Evolutionary conservation across 1,284 basidiomycete genomes (phyloP).

Genomic region (Leccinum pallidistipes): DNA sequence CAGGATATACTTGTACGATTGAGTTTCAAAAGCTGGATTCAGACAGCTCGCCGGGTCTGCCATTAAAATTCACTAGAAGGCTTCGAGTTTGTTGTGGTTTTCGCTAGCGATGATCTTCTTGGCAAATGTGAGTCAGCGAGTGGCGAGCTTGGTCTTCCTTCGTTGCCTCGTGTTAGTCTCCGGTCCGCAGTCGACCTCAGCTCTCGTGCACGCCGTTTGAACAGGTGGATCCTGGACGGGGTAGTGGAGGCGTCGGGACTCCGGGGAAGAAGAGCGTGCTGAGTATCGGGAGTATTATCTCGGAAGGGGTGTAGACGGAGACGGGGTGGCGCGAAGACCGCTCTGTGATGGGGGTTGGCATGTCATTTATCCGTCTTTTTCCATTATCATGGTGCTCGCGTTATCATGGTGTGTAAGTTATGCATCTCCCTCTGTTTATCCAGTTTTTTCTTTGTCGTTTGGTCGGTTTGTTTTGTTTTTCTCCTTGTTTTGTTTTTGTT

Average conservation of each 20-base stretch:
- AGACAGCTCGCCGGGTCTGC: not conserved
- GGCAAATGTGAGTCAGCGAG: constrained; percentile 7
- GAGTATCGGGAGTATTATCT: constrained; percentile 74
- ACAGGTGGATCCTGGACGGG: constrained; percentile 33
- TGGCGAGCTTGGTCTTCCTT: constrained; percentile 4
- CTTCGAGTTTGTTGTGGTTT: not conserved
- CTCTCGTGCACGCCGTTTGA: constrained; percentile 31
- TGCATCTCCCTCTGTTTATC: not conserved
- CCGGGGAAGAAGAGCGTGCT: constrained; percentile 61
- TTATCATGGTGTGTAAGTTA: not conserved
- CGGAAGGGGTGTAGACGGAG: constrained; percentile 34
- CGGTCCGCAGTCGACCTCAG: constrained; percentile 23
- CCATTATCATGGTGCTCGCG: not conserved
- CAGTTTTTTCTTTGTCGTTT: not conserved
- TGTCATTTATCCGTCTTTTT: constrained; percentile 1
- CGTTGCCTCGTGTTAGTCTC: constrained; percentile 17
- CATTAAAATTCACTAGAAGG: not conserved
- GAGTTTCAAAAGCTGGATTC: not conserved
- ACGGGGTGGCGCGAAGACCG: not conserved
- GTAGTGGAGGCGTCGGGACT: constrained; percentile 9
- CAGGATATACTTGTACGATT: constrained; percentile 1
- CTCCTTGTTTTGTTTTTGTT: not conserved
- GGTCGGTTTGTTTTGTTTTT: not conserved
- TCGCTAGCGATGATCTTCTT: constrained; percentile 12
- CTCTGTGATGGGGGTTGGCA: not conserved